Evolutionary conservation across 345 rosid genomes (phyloP).

Genomic region (Pistacia integerrima): DNA sequence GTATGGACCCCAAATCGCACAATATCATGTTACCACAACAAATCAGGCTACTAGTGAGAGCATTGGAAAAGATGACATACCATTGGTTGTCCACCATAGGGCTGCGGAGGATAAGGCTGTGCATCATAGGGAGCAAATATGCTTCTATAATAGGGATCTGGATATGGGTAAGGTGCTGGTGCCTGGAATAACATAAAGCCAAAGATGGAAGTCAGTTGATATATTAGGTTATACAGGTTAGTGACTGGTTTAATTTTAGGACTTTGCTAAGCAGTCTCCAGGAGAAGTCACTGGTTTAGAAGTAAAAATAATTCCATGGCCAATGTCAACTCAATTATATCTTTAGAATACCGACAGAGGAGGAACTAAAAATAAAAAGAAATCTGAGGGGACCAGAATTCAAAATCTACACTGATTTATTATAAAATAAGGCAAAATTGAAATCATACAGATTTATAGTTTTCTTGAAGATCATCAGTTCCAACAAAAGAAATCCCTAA

Average conservation of each 20-base stretch:
- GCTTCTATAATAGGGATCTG: slow-evolving; percentile 93
- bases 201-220: slow-evolving; percentile 24
- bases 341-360: neutral
- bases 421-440: neutral
- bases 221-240: slow-evolving; percentile 2
- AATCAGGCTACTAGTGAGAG: neutral
- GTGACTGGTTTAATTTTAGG: slow-evolving; percentile 8
- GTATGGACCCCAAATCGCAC: neutral
- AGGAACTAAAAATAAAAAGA: neutral
- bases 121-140: slow-evolving; percentile 84
- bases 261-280: neutral
- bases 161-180: slow-evolving; percentile 79
- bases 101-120: slow-evolving; percentile 71
- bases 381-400: neutral
- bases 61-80: slow-evolving; percentile 34
- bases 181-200: slow-evolving; percentile 51
- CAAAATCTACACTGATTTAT: neutral
- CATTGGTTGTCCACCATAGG: slow-evolving; percentile 79
- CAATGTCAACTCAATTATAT: neutral
- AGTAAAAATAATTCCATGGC: neutral
- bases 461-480: neutral
- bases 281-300: neutral
- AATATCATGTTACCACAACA: neutral
- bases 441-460: neutral
- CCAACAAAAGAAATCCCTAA: neutral